These are phyloP conservation scores for Colletotrichum sp. DNA, from an alignment of 2,329 filamentous ascomycete genomes.

Conservation along the genomic window DNA sequence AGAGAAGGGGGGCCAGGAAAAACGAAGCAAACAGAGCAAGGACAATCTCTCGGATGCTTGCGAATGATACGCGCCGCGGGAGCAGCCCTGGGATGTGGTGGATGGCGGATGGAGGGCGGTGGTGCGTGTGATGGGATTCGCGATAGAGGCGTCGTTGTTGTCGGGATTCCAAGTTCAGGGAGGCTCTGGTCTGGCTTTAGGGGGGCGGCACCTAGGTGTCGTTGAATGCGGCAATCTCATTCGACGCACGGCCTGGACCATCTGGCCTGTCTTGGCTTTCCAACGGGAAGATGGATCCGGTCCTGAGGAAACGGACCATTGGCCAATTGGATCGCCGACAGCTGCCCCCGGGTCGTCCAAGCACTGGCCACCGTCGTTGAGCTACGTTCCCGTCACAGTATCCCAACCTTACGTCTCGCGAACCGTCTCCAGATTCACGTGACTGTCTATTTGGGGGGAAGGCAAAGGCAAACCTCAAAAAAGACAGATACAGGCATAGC, in stretches of 20 bases:
- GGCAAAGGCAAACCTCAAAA: neutral
- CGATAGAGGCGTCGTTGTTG: neutral
- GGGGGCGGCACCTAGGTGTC: neutral
- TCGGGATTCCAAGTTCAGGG: neutral
- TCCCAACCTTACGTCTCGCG: neutral
- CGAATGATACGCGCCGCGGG: neutral
- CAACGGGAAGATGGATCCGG: conserved; percentile 10
- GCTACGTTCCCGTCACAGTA: neutral
- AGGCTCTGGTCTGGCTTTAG: neutral
- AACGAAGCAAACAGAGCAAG: neutral
- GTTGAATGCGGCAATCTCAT: neutral
- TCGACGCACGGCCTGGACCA: neutral
- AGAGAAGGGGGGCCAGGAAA: neutral
- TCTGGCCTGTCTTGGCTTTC: neutral
- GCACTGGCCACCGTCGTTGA: neutral
- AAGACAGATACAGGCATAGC: neutral
- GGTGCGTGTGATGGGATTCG: neutral
- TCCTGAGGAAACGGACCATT: neutral
- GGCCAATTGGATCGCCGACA: neutral
- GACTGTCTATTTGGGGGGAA: neutral
- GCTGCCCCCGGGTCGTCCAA: neutral
- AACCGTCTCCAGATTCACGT: neutral
- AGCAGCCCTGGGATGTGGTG: neutral
- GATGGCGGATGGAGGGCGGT: neutral
- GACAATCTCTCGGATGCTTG: neutral